A percentile compares a stretch with the other conserved stretches of the same genome.
These are phyloP conservation scores for Hypocreales sp. DNA, from an alignment of 2,329 filamentous ascomycete species.

Conservation along the genomic window DNA sequence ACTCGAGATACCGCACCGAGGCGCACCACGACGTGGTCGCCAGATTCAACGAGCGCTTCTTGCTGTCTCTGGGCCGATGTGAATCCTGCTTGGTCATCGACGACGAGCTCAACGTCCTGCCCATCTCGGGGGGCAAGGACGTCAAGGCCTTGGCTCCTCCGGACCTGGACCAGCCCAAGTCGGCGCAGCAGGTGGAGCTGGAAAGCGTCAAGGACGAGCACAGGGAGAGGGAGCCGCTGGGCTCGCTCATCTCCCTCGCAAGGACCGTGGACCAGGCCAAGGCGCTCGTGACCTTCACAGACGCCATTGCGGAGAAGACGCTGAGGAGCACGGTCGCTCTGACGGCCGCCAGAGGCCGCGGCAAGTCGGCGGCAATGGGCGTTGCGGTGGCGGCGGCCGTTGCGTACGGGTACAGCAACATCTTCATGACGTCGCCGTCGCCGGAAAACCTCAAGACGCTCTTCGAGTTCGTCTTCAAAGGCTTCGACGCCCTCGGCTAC, in stretches of 20 bases:
- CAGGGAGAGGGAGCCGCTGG: constrained; percentile 72
- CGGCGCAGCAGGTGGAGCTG: constrained; percentile 58
- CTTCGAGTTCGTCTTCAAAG: constrained; percentile 97
- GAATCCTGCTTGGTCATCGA: constrained; percentile 91
- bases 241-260: constrained; percentile 68
- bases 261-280: constrained; percentile 93
- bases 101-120: constrained; percentile 92
- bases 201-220: constrained; percentile 77
- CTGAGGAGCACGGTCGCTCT: constrained; percentile 83
- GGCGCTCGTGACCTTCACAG: constrained; percentile 89
- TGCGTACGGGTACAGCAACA: constrained; percentile 95
- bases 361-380: constrained; percentile 92
- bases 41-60: constrained; percentile 94
- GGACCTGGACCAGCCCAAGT: constrained; percentile 58
- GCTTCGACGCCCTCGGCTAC: constrained; percentile 88
- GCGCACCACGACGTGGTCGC: constrained; percentile 90
- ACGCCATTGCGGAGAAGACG: constrained; percentile 92
- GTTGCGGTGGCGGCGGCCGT: constrained; percentile 88
- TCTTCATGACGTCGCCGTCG: constrained; percentile 95
- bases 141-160: constrained; percentile 70
- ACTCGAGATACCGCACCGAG: constrained; percentile 90
- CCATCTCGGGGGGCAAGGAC: constrained; percentile 87
- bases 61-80: constrained; percentile 88
- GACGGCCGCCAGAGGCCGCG: constrained; percentile 85
- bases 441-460: constrained; percentile 97